These are phyloP conservation scores for Irpex lacteus DNA, from an alignment of 1,284 basidiomycete genomes.

Conservation along the genomic window DNA sequence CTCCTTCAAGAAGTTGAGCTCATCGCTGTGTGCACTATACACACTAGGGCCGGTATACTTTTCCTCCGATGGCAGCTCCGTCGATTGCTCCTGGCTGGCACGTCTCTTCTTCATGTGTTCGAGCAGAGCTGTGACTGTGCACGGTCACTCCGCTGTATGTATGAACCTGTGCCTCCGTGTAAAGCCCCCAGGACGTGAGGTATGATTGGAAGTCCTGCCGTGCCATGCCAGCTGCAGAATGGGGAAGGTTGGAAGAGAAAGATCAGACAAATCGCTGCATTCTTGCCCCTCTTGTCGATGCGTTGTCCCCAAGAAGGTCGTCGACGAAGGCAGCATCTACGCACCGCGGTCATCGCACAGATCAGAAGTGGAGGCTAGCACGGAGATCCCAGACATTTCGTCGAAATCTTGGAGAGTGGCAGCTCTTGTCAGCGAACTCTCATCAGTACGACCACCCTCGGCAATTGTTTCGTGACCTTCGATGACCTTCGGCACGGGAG, in stretches of 20 bases:
- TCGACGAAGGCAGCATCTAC: neutral
- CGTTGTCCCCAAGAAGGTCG: neutral
- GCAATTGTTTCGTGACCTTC: neutral
- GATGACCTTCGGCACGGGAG: neutral
- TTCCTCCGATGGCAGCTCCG: neutral
- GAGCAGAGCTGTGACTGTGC: no score
- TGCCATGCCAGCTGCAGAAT: neutral
- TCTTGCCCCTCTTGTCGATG: neutral
- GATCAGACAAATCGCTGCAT: neutral
- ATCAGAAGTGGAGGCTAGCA: neutral
- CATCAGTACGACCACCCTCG: neutral
- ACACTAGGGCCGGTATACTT: neutral
- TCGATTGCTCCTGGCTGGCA: neutral
- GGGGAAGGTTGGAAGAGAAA: neutral
- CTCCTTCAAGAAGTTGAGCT: neutral
- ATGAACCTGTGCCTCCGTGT: neutral
- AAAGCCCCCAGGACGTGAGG: no score
- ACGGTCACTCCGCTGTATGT: neutral
- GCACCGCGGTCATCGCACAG: neutral
- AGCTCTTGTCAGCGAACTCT: neutral
- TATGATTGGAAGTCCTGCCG: neutral
- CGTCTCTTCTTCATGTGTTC: no score
- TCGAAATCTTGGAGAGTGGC: neutral
- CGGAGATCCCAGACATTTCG: neutral
- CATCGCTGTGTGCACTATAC: neutral